Conservation (phyloP, 2,329 filamentous ascomycete genomes). For the Trichoderma guizhouense region DNA sequence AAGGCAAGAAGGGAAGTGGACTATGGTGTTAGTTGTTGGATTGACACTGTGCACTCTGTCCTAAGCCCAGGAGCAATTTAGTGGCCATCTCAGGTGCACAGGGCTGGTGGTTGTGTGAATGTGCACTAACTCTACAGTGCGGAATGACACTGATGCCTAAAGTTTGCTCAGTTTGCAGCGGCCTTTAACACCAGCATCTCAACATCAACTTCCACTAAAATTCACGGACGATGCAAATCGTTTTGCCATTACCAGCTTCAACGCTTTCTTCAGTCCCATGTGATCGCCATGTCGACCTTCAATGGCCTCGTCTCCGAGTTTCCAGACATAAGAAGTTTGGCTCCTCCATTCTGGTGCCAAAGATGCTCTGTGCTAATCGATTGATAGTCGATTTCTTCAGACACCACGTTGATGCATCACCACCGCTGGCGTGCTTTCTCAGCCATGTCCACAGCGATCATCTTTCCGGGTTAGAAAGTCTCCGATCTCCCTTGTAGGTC, state of each 20-base stretch:
- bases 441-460: conserved; percentile 94
- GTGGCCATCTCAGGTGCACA: not conserved
- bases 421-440: conserved; percentile 79
- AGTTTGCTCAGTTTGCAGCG: not conserved
- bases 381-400: conserved; percentile 77
- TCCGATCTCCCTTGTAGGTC: conserved; percentile 68
- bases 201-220: not conserved
- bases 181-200: not conserved
- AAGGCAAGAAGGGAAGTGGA: not conserved
- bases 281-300: conserved; percentile 68
- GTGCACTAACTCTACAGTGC: not conserved
- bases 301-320: conserved; percentile 72
- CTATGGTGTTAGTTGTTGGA: not conserved
- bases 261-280: not conserved
- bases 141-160: not conserved
- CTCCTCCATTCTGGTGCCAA: not conserved
- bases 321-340: conserved; percentile 66
- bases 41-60: not conserved
- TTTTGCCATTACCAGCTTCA: not conserved
- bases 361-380: not conserved
- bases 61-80: not conserved
- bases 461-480: conserved; percentile 71
- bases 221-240: not conserved
- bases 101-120: not conserved
- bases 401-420: conserved; percentile 45